A percentile compares a stretch with the other conserved stretches of the same genome.
phyloP scores from a whole-genome alignment of 331 rosid species.

The Rhamnella rubrinervis region DNA sequence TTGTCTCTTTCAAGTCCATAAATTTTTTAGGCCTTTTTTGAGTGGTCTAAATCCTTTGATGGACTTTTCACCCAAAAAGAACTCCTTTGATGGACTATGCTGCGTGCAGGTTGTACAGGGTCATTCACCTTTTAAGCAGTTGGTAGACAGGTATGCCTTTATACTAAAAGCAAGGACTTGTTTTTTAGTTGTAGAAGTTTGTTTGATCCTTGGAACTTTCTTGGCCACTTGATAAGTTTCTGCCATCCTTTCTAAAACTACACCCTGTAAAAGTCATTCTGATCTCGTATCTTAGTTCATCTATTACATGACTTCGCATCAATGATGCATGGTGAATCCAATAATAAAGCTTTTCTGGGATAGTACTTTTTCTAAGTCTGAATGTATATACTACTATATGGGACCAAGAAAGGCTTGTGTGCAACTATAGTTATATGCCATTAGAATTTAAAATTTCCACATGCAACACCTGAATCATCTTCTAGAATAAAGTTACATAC shows the following conservation, averaged over 20 bases:
- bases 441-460: background rate
- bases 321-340: background rate
- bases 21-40: too few species aligned
- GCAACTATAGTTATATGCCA: background rate
- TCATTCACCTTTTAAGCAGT: slow-evolving; percentile 82
- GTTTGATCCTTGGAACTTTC: background rate
- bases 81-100: background rate
- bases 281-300: background rate
- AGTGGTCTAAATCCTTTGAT: background rate
- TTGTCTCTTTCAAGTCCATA: too few species aligned
- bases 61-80: background rate
- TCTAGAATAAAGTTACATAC: too few species aligned
- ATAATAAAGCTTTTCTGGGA: too few species aligned
- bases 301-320: background rate
- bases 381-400: background rate
- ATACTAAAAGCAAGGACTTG: slow-evolving; percentile 3
- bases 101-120: slow-evolving; percentile 80
- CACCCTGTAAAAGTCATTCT: background rate
- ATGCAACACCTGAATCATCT: background rate
- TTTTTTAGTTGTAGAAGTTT: slow-evolving; percentile 1
- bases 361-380: background rate
- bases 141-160: slow-evolving; percentile 60
- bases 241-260: background rate
- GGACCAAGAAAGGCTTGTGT: background rate
- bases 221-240: background rate